A percentile compares a stretch with the other conserved stretches of the same genome.
Evolutionary conservation across 2,329 filamentous ascomycete species (phyloP).

Genomic region (Aschersonia sp.): DNA sequence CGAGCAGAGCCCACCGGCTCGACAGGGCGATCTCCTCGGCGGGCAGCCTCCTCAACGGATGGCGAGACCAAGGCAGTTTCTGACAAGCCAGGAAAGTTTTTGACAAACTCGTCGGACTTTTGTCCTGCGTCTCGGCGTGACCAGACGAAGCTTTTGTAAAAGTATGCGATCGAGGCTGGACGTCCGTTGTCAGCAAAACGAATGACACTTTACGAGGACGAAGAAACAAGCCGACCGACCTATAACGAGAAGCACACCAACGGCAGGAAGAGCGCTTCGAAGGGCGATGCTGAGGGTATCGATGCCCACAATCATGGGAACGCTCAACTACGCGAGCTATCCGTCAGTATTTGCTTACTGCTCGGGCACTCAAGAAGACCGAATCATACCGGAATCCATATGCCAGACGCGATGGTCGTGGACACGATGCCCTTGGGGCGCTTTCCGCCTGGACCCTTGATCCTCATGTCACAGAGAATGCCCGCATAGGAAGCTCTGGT

Average conservation of each 20-base stretch:
- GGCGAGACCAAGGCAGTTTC: background rate
- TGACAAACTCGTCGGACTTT: background rate
- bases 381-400: constrained; percentile 35
- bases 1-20: background rate
- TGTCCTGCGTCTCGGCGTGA: constrained; percentile 2
- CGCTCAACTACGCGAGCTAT: constrained; percentile 27
- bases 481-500: constrained; percentile 24
- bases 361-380: constrained; percentile 12
- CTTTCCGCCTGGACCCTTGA: constrained; percentile 10
- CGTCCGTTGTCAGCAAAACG: background rate
- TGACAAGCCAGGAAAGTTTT: constrained; percentile 1
- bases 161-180: constrained; percentile 9
- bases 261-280: constrained; percentile 34
- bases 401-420: constrained; percentile 26
- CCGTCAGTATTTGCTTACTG: background rate
- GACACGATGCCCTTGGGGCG: constrained; percentile 26
- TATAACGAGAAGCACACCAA: constrained; percentile 33
- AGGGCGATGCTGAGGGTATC: constrained; percentile 24
- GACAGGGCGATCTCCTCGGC: too few species aligned
- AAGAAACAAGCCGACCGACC: constrained; percentile 18
- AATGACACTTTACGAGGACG: background rate
- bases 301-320: constrained; percentile 34
- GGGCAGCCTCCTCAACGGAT: too few species aligned
- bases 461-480: constrained; percentile 16
- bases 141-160: constrained; percentile 10